Conservation (phyloP, 306 rosid genomes). For the Quercus berberidifolia region DNA sequence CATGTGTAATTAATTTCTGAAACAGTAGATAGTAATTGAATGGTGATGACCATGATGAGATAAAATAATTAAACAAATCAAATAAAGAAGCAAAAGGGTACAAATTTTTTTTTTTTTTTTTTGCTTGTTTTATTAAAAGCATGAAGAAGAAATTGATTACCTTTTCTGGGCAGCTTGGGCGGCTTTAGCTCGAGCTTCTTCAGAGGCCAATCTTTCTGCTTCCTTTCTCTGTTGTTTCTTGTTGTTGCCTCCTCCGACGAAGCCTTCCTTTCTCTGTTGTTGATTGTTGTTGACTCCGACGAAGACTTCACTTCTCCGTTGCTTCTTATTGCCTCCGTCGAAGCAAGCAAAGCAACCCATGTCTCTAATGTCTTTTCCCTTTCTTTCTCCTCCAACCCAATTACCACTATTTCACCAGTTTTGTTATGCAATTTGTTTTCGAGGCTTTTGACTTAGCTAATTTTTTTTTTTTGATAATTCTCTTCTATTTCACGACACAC, state of each 20-base stretch:
- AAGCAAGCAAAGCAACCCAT: conserved; percentile 90
- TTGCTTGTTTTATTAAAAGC: not conserved
- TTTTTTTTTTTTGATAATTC: not conserved
- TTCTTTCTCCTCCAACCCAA: not conserved
- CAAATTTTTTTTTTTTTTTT: too few relatives aligned
- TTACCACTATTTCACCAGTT: too few relatives aligned
- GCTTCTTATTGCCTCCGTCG: conserved; percentile 63
- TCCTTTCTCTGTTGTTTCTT: conserved; percentile 59
- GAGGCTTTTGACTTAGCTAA: conserved; percentile 9
- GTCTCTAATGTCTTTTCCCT: conserved; percentile 1
- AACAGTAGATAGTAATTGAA: too few relatives aligned
- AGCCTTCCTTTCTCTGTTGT: conserved; percentile 33
- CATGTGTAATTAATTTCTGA: too few relatives aligned
- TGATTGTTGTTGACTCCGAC: conserved; percentile 59
- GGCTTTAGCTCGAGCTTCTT: conserved; percentile 76
- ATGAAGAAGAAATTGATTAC: conserved; percentile 9
- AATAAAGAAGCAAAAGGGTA: too few relatives aligned
- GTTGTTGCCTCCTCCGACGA: conserved; percentile 48
- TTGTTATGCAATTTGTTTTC: not conserved
- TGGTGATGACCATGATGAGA: too few relatives aligned
- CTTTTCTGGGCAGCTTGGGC: conserved; percentile 94
- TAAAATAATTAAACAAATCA: too few relatives aligned
- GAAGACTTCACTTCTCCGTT: conserved; percentile 67
- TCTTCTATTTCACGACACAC: too few relatives aligned
- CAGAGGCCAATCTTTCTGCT: conserved; percentile 74